Evolutionary conservation across 1,139 yeast genomes (phyloP).

Genomic region (Meyerozyma athensensis): DNA sequence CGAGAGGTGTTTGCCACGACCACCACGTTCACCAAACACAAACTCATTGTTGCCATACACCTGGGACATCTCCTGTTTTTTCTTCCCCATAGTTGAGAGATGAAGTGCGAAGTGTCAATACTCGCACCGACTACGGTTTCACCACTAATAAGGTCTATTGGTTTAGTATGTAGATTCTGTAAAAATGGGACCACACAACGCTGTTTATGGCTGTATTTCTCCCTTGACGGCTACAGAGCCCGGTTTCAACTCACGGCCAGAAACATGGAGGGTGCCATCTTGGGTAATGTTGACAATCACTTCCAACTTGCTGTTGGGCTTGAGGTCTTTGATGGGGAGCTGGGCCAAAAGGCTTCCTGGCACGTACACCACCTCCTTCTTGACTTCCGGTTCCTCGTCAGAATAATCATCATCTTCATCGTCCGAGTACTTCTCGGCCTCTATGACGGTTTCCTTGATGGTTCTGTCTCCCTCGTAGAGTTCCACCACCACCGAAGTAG

Average conservation of each 20-base stretch:
- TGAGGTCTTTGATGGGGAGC: slow-evolving; percentile 68
- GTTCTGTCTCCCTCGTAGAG: slow-evolving; percentile 83
- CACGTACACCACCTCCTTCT: slow-evolving; percentile 66
- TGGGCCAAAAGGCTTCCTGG: slow-evolving; percentile 77
- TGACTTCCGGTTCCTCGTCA: slow-evolving; percentile 66
- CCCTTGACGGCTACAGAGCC: slow-evolving; percentile 55
- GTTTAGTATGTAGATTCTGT: too few relatives aligned
- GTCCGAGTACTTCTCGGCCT: slow-evolving; percentile 48
- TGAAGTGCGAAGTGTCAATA: neutral
- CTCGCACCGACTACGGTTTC: neutral
- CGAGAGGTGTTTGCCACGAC: slow-evolving; percentile 58
- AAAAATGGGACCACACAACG: too few relatives aligned
- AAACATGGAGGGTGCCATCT: slow-evolving; percentile 76
- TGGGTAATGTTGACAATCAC: slow-evolving; percentile 78
- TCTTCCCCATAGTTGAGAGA: slow-evolving; percentile 32
- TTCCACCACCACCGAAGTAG: slow-evolving; percentile 60
- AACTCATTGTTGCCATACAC: slow-evolving; percentile 55
- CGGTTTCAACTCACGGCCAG: slow-evolving; percentile 77
- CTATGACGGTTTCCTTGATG: slow-evolving; percentile 71
- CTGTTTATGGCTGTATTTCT: slow-evolving; percentile 26
- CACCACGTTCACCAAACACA: slow-evolving; percentile 64
- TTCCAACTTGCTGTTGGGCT: slow-evolving; percentile 67
- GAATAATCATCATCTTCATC: slow-evolving; percentile 33
- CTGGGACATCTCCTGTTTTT: slow-evolving; percentile 57
- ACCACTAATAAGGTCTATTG: too few relatives aligned